Evolutionary conservation across 2,329 filamentous ascomycete species (phyloP), one percentile per base, ranked within the genome.

Genomic region (Penicillium aurantiogriseum): DNA sequence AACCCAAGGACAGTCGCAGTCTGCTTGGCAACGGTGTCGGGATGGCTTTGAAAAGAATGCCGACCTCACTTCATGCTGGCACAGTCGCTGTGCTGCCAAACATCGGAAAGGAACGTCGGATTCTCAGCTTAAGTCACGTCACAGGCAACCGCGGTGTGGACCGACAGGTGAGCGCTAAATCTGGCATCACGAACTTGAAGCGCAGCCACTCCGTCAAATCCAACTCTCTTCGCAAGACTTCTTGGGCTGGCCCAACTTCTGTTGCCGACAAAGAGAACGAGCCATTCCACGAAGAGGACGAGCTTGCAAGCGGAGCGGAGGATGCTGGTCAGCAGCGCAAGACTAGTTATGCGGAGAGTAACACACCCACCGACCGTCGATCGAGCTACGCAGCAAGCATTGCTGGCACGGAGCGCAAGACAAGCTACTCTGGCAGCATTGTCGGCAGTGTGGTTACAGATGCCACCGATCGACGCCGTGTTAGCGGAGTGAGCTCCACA

Each of bases 41-140:
- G 11, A 76, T 81, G 70, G 78, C 78, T 15, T 62, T 81, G 67
- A 83, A 77, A 76, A 81, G 73, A 75, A 81, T 70, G 56, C 61
- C 83, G 69, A 67, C 77, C 75, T 50, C 76, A 70, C 52, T 74
- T 67, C 55, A 69, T 15, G 58, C 65, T 15, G 71, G 70, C 25
- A 73, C 84, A 2, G 79, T 76, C 19, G 76, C 82, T 2, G 63
- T 66, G 21, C 73, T 77, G 42, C 72, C 77, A 3, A 74, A 75
- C 47, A 77, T 79, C 19, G 78, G 84, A 68, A 69, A 82, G 76
- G 83, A 86, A 71, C 84, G 93, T 40, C 87, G 94, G 48, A 97
- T 97, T 68, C 84, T 95, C 58, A 96, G 91, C 50, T 84, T 97
- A 36, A 95, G 89, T 71, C 91, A 97, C 75, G 95, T 97, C 66